These are phyloP conservation scores for Epichloe uncinata DNA, from an alignment of 2,329 filamentous ascomycete species.

Conservation along the genomic window DNA sequence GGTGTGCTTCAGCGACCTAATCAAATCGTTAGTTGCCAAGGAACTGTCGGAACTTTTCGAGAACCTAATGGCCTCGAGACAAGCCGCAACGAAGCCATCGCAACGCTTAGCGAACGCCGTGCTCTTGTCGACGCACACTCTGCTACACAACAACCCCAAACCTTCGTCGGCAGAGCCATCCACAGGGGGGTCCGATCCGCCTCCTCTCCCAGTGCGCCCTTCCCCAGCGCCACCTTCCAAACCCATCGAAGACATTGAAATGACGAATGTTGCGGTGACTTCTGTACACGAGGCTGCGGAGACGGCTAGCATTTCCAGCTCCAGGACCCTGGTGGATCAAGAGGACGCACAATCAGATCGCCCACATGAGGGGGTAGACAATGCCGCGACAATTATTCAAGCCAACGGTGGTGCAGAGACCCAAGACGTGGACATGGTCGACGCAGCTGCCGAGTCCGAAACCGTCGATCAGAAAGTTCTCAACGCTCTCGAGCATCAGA, in stretches of 20 bases:
- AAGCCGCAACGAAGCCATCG: slow-evolving; percentile 53
- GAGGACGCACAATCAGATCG: slow-evolving; percentile 23
- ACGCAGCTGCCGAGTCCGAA: slow-evolving; percentile 16
- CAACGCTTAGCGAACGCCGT: slow-evolving; percentile 71
- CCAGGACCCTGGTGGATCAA: slow-evolving; percentile 37
- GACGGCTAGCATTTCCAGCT: slow-evolving; percentile 34
- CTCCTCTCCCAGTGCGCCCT: slow-evolving; percentile 37
- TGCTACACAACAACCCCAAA: slow-evolving; percentile 21
- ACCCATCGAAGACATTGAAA: slow-evolving; percentile 20
- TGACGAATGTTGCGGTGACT: slow-evolving; percentile 20
- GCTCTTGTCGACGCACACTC: slow-evolving; percentile 40
- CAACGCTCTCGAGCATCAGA: slow-evolving; percentile 31
- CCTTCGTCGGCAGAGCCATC: slow-evolving; percentile 13
- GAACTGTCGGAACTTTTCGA: slow-evolving; percentile 60
- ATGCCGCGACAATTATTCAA: slow-evolving; percentile 5
- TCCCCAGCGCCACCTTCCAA: slow-evolving; percentile 24
- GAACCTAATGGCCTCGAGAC: slow-evolving; percentile 51
- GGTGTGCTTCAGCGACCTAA: slow-evolving; percentile 19
- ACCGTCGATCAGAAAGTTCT: slow-evolving; percentile 33
- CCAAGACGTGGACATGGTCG: slow-evolving; percentile 16
- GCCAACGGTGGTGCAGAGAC: slow-evolving; percentile 6
- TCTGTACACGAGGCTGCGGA: slow-evolving; percentile 20
- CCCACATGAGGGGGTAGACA: slow-evolving; percentile 22
- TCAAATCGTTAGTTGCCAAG: slow-evolving; percentile 48
- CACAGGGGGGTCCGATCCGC: slow-evolving; percentile 20